Base-by-base conservation (phyloP, 23 red algal species). In the Cyanidium caldarium region DNA sequence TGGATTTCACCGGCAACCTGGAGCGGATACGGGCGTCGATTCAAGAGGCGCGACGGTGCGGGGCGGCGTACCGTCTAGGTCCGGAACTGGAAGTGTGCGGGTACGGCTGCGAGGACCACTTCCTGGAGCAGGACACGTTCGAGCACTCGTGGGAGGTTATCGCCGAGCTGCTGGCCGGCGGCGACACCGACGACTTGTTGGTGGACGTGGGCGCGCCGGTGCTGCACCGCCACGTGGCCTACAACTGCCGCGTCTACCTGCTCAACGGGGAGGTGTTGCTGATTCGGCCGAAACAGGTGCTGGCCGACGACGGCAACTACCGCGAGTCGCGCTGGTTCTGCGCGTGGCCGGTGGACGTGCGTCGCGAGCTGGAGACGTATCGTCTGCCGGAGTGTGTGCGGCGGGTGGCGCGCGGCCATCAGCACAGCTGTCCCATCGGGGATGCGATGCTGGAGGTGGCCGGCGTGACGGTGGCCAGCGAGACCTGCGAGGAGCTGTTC, bases 401-500 rank as follows among this genome's bases (percentile, higher is more conserved):
- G 30, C 33, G 72, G 28, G 73, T 36, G 2, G 37, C 67, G 2
- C 19, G 2, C 7, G 35, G 17, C 37, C 40, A 34, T 10, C 66
- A 86, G 44, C 29, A 28, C 13, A 77, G 33, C 23, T 67, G 45
- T 13, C 82, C 82, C 39, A 83, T 98, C 44, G 92, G 92, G 23
- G 68, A 88, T 16, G 92, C 84, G 2, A 40, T 88, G 7, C 40
- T 98, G 19, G 61, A 86, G 39, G 58, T 84, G 33, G 75, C 7
- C 38, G 85, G 85, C n/a, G 41, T 74, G 20, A 68, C 65, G 26
- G 39, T 98, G 2, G 92, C 76, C 1, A 80, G 78, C 66, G 92
- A 98, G 58, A 82, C 84, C n/a, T 98, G 92, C 57, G 92, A 98
- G 46, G 92, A 98, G 58, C 68, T 98, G 65, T 98, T 84, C 75